Evolutionary conservation across 129 eudicot species (phyloP).

Genomic region (Helianthus tuberosus): DNA sequence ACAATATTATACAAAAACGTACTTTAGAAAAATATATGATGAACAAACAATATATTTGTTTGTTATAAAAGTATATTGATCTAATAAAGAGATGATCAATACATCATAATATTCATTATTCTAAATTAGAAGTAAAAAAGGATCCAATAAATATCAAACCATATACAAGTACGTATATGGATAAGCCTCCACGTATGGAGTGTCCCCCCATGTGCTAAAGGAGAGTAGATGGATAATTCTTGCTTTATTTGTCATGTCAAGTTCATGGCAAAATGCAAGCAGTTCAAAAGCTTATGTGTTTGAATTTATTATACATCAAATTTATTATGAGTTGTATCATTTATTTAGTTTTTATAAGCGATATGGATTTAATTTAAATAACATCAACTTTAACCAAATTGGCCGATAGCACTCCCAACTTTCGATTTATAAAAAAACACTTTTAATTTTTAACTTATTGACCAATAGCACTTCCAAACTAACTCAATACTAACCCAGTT

Average conservation of each 20-base stretch:
- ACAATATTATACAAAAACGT: no score
- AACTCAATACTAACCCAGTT: no score
- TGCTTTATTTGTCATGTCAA: neutral
- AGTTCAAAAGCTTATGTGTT: neutral
- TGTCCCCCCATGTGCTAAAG: constrained; percentile 29
- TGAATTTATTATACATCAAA: neutral
- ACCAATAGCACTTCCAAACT: no score
- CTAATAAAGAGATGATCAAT: neutral
- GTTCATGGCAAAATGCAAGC: neutral
- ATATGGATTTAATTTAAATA: no score
- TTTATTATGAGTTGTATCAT: no score
- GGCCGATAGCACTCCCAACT: no score
- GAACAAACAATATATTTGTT: neutral
- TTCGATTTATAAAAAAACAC: no score
- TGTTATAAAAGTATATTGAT: neutral
- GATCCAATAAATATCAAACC: neutral
- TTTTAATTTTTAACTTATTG: no score
- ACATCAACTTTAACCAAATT: no score
- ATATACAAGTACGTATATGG: neutral
- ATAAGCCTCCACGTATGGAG: constrained; percentile 17
- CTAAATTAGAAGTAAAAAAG: neutral
- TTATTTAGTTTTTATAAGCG: no score
- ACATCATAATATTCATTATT: neutral
- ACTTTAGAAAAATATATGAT: no score
- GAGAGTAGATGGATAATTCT: constrained; percentile 8